phyloP scores from a whole-genome alignment of 1,284 basidiomycete species.

The Ganoderma sinense region DNA sequence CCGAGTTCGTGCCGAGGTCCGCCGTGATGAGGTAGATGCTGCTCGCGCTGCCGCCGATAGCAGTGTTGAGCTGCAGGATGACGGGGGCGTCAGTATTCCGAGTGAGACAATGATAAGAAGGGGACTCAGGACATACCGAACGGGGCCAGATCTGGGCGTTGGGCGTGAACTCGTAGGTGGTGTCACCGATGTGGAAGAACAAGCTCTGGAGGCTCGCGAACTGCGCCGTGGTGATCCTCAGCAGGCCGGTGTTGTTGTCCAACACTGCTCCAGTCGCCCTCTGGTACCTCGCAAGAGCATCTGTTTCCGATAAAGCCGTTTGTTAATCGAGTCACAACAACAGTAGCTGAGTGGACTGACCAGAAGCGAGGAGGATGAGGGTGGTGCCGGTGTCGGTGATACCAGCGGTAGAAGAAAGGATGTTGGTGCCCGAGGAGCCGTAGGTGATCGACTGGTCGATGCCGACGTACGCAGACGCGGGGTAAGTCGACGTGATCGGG shows the following conservation, averaged over 20 bases:
- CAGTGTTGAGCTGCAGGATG: slow-evolving; percentile 45
- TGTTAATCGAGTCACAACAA: not conserved
- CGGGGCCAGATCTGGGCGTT: slow-evolving; percentile 21
- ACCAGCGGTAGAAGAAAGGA: slow-evolving; percentile 35
- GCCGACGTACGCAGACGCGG: slow-evolving; percentile 57
- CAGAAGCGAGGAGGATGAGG: slow-evolving; percentile 47
- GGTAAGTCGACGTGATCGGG: slow-evolving; percentile 53
- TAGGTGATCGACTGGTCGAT: slow-evolving; percentile 59
- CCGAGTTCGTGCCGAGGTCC: slow-evolving; percentile 31
- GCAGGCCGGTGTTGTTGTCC: slow-evolving; percentile 35
- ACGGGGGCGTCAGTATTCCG: not conserved
- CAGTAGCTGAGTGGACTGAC: slow-evolving; percentile 24
- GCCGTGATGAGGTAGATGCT: slow-evolving; percentile 38
- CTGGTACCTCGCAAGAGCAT: slow-evolving; percentile 25
- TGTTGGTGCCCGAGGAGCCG: slow-evolving; percentile 33
- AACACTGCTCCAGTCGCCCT: slow-evolving; percentile 31
- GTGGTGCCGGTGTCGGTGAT: slow-evolving; percentile 40
- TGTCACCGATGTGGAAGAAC: slow-evolving; percentile 18
- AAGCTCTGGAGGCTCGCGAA: slow-evolving; percentile 35
- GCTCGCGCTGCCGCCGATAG: slow-evolving; percentile 37
- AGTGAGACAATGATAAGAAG: no score
- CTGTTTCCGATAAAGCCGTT: not conserved
- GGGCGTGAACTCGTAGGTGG: slow-evolving; percentile 14
- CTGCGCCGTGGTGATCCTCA: slow-evolving; percentile 31
- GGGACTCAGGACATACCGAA: not conserved